These are phyloP conservation scores for Paramecium tetraurelia DNA, from an alignment of 73 alveolate species.

Conservation along the genomic window DNA sequence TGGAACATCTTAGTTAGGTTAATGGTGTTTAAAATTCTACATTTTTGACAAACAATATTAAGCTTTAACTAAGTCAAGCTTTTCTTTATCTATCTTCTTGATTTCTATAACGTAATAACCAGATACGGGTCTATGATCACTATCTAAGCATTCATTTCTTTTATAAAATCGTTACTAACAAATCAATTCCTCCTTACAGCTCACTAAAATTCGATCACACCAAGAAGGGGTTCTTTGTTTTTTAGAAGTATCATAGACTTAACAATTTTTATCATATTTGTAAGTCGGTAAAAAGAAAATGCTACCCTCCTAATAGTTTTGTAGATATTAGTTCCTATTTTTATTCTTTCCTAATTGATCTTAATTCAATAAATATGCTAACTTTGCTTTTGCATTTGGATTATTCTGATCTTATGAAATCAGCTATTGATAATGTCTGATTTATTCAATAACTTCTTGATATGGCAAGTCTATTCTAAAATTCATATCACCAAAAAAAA, in stretches of 20 bases:
- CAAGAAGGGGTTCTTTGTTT: slow-evolving; percentile 91
- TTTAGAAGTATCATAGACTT: slow-evolving; percentile 71
- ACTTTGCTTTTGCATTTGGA: slow-evolving; percentile 40
- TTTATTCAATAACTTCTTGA: slow-evolving; percentile 66
- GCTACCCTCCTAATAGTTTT: slow-evolving; percentile 82
- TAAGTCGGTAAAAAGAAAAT: slow-evolving; percentile 91
- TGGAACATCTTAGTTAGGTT: background rate
- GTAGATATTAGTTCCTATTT: slow-evolving; percentile 69
- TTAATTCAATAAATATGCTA: slow-evolving; percentile 61
- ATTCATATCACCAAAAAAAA: slow-evolving; percentile 93
- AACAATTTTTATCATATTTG: slow-evolving; percentile 74
- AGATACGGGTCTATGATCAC: slow-evolving; percentile 93
- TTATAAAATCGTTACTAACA: slow-evolving; percentile 69
- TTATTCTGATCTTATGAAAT: background rate
- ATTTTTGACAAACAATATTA: background rate
- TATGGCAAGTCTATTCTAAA: slow-evolving; percentile 80
- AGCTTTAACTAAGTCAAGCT: background rate
- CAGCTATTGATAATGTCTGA: slow-evolving; percentile 43
- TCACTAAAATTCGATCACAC: slow-evolving; percentile 88
- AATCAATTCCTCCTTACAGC: slow-evolving; percentile 71
- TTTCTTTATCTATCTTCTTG: slow-evolving; percentile 9
- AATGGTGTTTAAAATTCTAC: background rate
- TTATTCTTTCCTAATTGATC: slow-evolving; percentile 78
- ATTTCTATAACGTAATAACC: slow-evolving; percentile 72
- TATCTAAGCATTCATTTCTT: slow-evolving; percentile 79